Evolutionary conservation across 169 alveolate species (phyloP).

Genomic region (Neospora caninum): DNA sequence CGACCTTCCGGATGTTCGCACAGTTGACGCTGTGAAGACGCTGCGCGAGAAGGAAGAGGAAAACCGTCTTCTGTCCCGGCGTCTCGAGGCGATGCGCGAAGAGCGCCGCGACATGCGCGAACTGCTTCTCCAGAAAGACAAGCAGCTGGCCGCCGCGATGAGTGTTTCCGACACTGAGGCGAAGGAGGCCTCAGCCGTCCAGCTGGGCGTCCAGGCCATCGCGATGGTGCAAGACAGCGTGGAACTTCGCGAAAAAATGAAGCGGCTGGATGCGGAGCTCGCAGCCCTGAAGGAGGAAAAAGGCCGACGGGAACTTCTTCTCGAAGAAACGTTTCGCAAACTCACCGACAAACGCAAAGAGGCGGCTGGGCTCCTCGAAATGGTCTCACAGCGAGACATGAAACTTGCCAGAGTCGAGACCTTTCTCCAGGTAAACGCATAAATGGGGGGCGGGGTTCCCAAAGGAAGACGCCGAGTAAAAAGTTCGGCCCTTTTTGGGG

Average conservation of each 20-base stretch:
- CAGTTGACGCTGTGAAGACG: not conserved
- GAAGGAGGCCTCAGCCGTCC: slow-evolving; percentile 65
- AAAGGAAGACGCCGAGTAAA: no score
- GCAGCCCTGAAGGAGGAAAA: slow-evolving; percentile 42
- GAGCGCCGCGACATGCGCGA: slow-evolving; percentile 60
- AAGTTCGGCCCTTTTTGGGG: no score
- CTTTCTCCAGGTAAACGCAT: slow-evolving; percentile 31
- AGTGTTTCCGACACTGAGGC: slow-evolving; percentile 42
- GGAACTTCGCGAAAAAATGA: slow-evolving; percentile 49
- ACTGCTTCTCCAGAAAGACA: slow-evolving; percentile 60
- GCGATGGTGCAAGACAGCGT: slow-evolving; percentile 56
- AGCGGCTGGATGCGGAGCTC: slow-evolving; percentile 46
- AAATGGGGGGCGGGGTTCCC: no score
- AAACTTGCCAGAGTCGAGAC: slow-evolving; percentile 63
- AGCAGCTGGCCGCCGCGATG: slow-evolving; percentile 51
- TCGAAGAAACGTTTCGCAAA: slow-evolving; percentile 52
- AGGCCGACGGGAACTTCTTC: slow-evolving; percentile 34
- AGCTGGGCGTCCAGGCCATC: slow-evolving; percentile 64
- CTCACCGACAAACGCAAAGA: slow-evolving; percentile 63
- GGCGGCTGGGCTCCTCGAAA: slow-evolving; percentile 65
- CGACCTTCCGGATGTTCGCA: not conserved
- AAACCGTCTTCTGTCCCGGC: not conserved
- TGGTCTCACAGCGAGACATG: slow-evolving; percentile 66
- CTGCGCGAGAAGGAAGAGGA: not conserved
- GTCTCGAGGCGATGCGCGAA: slow-evolving; percentile 50